These are phyloP conservation scores for Acanthochlamys bracteata DNA, from an alignment of 106 monocot genomes.

Conservation along the genomic window DNA sequence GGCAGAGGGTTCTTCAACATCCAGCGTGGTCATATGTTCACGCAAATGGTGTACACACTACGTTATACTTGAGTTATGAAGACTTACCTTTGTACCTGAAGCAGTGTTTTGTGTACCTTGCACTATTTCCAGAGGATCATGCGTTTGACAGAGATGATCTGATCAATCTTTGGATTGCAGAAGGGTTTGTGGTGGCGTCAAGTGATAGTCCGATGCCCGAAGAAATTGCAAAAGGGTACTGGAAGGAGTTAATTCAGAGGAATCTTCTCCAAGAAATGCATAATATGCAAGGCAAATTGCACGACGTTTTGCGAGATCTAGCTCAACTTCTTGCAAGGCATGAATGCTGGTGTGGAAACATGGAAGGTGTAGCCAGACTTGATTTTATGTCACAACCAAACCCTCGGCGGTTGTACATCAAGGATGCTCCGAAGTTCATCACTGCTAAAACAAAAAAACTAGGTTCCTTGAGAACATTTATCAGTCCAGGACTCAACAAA, in stretches of 20 bases:
- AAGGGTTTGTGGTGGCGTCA: constrained; percentile 20
- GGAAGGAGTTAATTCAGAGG: constrained; percentile 19
- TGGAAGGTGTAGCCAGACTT: background rate
- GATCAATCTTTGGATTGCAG: constrained; percentile 23
- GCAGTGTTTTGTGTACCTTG: constrained; percentile 34
- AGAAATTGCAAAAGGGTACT: constrained; percentile 16
- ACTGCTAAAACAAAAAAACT: background rate
- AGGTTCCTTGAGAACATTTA: background rate
- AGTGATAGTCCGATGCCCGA: constrained; percentile 5
- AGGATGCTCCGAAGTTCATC: background rate
- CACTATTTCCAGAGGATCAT: constrained; percentile 17
- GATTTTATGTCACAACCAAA: no score
- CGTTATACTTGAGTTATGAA: constrained; percentile 28
- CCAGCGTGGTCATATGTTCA: constrained; percentile 18
- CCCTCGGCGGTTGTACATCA: background rate
- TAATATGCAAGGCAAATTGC: constrained; percentile 16
- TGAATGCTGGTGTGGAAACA: constrained; percentile 13
- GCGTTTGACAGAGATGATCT: background rate
- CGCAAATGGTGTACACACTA: background rate
- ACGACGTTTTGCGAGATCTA: constrained; percentile 20
- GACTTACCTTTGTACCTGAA: constrained; percentile 25
- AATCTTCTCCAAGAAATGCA: constrained; percentile 17
- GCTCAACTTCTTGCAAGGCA: constrained; percentile 9
- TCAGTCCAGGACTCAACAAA: background rate
- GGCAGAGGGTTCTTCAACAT: constrained; percentile 17